Evolutionary conservation across 495 filamentous ascomycete species (phyloP), one percentile per base, ranked within the genome.

Genomic region (Sphaerosporella brunnea): DNA sequence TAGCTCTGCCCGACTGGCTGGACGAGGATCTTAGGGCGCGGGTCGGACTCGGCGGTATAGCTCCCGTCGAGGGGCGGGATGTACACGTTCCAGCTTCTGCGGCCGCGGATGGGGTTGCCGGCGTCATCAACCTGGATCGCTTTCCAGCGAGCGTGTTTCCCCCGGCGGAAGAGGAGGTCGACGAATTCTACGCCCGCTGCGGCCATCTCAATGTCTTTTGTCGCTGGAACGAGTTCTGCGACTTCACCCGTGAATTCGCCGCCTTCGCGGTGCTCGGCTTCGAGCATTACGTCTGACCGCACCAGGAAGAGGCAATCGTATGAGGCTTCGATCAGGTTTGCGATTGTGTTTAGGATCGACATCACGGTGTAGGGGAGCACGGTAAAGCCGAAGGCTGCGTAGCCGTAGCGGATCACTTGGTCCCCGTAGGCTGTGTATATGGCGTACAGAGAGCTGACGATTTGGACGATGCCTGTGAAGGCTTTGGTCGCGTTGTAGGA

Each of bases 331-430:
- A 62, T 38, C 16, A 67, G 42, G 24, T 59, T 61, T 3, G 62
- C 67, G n/a, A 68, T 69, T 7, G 71, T 69, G 60, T 82, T 82
- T 21, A 75, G 67, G 48, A 82, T 74, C 3, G 78, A 80, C 47
- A 83, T 71, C 32, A 81, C 62, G 32, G 78, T 73, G 60, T 82
- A 83, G 0, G 75, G 68, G 2, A 63, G 36, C 3, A 70, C 67
- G 1, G 68, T 68, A 15, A 70, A 61, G 9, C 67, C 65, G 45
- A 65, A 70, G 10, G 68, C 66, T 0, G 67, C 65, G 47, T 66
- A 70, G 21, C 68, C 68, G 47, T 65, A 70, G 4, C 8, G 45
- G 1, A 36, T 13, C 10, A 67, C 51, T 48, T 71, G 66, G 40
- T 61, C 53, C 2, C 64, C 63, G 28, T 63, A 61, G 0, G 67